These are phyloP conservation scores for Daldinia sp. DNA, from an alignment of 2,329 filamentous ascomycete genomes.

Conservation along the genomic window DNA sequence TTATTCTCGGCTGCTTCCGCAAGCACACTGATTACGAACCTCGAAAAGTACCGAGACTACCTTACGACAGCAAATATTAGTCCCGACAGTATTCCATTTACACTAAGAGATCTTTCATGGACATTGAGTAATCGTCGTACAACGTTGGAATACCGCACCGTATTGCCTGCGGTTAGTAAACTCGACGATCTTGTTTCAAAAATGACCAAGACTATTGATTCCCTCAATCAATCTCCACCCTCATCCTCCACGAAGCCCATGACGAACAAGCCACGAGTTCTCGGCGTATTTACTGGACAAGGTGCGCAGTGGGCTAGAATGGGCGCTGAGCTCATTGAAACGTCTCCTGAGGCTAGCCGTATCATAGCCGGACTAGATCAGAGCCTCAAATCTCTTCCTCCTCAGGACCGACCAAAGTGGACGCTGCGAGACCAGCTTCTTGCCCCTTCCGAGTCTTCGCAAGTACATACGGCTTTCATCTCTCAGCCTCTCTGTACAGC, in stretches of 20 bases:
- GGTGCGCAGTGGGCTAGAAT: slow-evolving; percentile 51
- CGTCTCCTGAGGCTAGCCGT: background rate
- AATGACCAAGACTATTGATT: slow-evolving; percentile 1
- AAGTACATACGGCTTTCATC: slow-evolving; percentile 33
- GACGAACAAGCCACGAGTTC: slow-evolving; percentile 13
- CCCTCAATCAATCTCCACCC: background rate
- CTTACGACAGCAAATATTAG: background rate
- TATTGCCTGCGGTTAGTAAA: background rate
- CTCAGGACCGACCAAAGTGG: background rate
- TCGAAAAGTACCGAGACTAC: slow-evolving; percentile 1
- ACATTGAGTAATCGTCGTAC: background rate
- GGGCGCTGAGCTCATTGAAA: background rate
- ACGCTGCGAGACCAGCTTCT: background rate
- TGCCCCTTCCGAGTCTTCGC: slow-evolving; percentile 38
- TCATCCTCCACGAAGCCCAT: background rate
- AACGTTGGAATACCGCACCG: background rate
- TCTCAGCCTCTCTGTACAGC: slow-evolving; percentile 54
- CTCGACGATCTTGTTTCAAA: slow-evolving; percentile 1
- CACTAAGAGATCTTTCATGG: slow-evolving; percentile 1
- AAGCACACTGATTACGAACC: background rate
- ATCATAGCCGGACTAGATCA: background rate
- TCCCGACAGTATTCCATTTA: background rate
- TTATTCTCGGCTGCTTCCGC: slow-evolving; percentile 36
- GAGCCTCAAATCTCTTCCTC: background rate
- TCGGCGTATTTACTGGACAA: slow-evolving; percentile 52